Conservation (phyloP, 495 filamentous ascomycete species). For the Astrothelium subdiscretum region DNA sequence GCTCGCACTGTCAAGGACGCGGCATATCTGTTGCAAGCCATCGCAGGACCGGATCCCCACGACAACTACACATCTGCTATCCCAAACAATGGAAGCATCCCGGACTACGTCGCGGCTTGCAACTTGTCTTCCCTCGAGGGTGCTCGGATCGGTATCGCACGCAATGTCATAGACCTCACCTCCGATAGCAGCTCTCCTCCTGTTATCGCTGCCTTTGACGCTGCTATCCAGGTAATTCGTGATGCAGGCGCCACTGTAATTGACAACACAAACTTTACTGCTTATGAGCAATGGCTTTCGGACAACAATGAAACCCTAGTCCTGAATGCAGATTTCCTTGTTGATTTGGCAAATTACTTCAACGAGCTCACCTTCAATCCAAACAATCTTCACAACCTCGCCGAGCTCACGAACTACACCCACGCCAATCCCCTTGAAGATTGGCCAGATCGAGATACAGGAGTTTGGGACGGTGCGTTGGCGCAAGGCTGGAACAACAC, state of each 20-base stretch:
- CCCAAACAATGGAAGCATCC: slow-evolving; percentile 31
- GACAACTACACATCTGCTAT: slow-evolving; percentile 45
- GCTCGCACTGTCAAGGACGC: slow-evolving; percentile 55
- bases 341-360: slow-evolving; percentile 25
- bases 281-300: slow-evolving; percentile 24
- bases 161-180: slow-evolving; percentile 33
- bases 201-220: slow-evolving; percentile 35
- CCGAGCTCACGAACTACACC: slow-evolving; percentile 35
- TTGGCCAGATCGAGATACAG: slow-evolving; percentile 39
- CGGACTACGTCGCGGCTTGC: slow-evolving; percentile 43
- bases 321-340: slow-evolving; percentile 28
- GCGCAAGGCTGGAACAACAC: slow-evolving; percentile 26
- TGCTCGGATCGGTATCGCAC: slow-evolving; percentile 41
- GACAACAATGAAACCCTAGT: slow-evolving; percentile 19
- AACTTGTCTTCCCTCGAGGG: slow-evolving; percentile 35
- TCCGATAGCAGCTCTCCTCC: slow-evolving; percentile 16
- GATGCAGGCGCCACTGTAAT: slow-evolving; percentile 41
- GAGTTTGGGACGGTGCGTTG: slow-evolving; percentile 36
- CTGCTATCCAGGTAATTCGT: slow-evolving; percentile 30
- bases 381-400: slow-evolving; percentile 26
- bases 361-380: slow-evolving; percentile 31
- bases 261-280: slow-evolving; percentile 42
- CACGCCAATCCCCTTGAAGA: slow-evolving; percentile 34
- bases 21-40: slow-evolving; percentile 50
- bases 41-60: slow-evolving; percentile 41